Evolutionary conservation across 495 filamentous ascomycete genomes (phyloP), one percentile per base, ranked within the genome.

Genomic region (Recurvomyces mirabilis): DNA sequence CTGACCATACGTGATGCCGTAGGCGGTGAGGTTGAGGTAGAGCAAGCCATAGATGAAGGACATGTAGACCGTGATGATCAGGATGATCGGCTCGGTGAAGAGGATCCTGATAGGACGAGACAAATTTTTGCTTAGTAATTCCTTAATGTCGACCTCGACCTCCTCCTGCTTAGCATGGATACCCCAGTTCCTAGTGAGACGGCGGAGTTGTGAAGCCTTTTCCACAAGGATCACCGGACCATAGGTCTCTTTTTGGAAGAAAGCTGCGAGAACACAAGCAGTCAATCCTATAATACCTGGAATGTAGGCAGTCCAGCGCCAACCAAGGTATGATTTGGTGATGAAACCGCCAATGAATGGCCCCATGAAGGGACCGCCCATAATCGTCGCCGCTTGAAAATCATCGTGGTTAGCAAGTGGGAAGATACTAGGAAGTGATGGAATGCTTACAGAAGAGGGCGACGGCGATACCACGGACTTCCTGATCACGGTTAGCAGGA

Each of bases 211-310:
- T 13, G 65, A 67, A 1, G 81, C 81, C 28, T 34, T 59, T 53
- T 49, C 74, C 64, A 56, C 50, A 0, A 82, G 64, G 26, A 84
- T 65, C 4, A 70, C 64, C 5, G 76, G 69, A 0, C 61, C 60
- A 43, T 75, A 78, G 1, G 79, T 81, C 59, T 85, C 81, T 0
- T 71, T 71, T 12, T 78, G 63, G 36, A 73, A 60, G 26, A 79
- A 54, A 12, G 64, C 31, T 4, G 55, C 57, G 14, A 59, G 43
- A 1, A 68, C 44, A 29, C 73, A 72, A 41, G 74, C 70, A 18
- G 67, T 54, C 13, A 62, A 59, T 0, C 63, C 65, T 30, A 75
- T 63, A 46, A 84, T 78, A n/a, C 73, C 49, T 4, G 72, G 77
- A 29, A 81, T 68, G 70, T 72, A 86, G 11, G 66, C 71, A 0